phyloP scores from a whole-genome alignment of 2,329 filamentous ascomycete species.

The Verticillium alfalfae region DNA sequence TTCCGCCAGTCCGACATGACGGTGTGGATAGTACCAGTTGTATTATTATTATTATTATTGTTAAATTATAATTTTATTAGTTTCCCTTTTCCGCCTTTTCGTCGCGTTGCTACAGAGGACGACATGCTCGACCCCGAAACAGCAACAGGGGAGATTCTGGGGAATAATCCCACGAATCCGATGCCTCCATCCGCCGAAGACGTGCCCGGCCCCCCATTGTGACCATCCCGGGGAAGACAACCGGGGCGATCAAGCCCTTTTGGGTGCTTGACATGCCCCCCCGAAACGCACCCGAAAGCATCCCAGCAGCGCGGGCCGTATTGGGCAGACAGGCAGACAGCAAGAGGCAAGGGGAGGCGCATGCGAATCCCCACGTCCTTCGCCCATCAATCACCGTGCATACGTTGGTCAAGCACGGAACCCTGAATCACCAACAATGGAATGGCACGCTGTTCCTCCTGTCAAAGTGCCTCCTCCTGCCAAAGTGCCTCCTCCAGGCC shows the following conservation, averaged over 20 bases:
- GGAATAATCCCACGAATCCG: neutral
- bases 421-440: no score
- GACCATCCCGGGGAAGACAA: neutral
- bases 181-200: neutral
- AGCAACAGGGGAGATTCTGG: neutral
- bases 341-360: neutral
- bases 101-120: neutral
- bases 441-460: no score
- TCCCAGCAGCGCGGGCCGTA: neutral
- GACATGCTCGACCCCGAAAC: neutral
- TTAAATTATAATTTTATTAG: no score
- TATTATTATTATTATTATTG: no score
- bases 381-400: constrained; percentile 2
- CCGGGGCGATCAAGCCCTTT: neutral
- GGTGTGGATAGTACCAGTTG: no score
- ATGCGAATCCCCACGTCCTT: neutral
- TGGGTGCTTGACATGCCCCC: no score
- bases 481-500: neutral
- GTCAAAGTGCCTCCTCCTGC: no score
- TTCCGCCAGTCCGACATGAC: no score
- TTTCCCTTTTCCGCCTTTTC: no score
- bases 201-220: neutral
- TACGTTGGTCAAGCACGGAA: no score
- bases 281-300: neutral
- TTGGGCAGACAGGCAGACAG: neutral